A percentile compares a stretch with the other conserved stretches of the same genome.
Evolutionary conservation across 2,329 filamentous ascomycete genomes (phyloP).

Genomic region (Dendrostoma leiphaemia): DNA sequence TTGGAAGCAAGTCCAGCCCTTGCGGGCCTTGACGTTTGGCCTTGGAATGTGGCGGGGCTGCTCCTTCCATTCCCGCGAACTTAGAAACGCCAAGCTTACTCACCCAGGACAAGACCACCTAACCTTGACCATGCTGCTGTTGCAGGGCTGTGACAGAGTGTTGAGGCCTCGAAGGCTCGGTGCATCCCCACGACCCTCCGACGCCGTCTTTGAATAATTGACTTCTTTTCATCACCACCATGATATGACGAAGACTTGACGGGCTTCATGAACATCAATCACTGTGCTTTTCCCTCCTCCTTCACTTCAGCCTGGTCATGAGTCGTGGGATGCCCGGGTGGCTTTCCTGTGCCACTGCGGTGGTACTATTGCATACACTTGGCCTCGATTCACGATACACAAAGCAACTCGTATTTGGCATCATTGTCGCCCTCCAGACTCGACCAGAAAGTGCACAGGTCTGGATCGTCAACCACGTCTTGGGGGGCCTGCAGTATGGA

Average conservation of each 20-base stretch:
- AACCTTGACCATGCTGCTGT: too few relatives aligned
- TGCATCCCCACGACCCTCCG: too few relatives aligned
- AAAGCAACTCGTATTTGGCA: slow-evolving; percentile 9
- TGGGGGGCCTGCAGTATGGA: background rate
- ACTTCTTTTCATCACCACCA: background rate
- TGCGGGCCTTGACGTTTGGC: background rate
- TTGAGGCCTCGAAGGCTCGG: background rate
- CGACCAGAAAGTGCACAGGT: background rate
- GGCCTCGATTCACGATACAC: slow-evolving; percentile 8
- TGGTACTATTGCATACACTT: background rate
- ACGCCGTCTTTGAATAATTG: background rate
- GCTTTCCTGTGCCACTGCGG: slow-evolving; percentile 11
- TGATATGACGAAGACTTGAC: background rate
- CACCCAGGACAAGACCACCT: too few relatives aligned
- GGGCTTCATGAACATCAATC: background rate
- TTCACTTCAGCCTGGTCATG: slow-evolving; percentile 14
- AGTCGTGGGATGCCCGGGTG: slow-evolving; percentile 3
- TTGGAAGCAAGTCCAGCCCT: background rate
- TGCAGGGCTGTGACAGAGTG: background rate
- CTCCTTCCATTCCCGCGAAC: too few relatives aligned
- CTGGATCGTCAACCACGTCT: background rate
- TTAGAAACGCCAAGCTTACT: too few relatives aligned
- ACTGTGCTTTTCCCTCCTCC: background rate
- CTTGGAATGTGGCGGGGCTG: background rate
- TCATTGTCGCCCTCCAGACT: background rate